Conservation (phyloP, 2,329 filamentous ascomycete species). For the Aspergillus texensis region DNA sequence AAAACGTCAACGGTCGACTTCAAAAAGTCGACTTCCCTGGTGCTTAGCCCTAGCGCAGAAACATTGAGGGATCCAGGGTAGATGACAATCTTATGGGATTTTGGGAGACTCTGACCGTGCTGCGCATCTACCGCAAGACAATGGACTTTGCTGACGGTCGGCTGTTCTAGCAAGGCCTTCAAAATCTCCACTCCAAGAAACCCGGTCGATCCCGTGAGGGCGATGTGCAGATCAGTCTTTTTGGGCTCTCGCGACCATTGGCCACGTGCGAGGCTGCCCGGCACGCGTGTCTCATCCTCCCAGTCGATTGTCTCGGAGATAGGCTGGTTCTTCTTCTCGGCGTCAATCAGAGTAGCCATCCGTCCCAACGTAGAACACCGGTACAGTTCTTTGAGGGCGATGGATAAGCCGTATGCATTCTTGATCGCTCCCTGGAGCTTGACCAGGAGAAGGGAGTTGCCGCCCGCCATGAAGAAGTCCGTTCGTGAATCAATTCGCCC, state of each 20-base stretch:
- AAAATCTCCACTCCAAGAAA: conserved; percentile 49
- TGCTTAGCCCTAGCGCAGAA: conserved; percentile 42
- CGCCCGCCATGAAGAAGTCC: conserved; percentile 30
- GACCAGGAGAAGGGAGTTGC: conserved; percentile 32
- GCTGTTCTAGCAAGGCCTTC: conserved; percentile 34
- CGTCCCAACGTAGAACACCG: conserved; percentile 13
- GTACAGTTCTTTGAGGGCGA: conserved; percentile 29
- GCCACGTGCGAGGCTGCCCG: conserved; percentile 15
- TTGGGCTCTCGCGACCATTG: conserved; percentile 7
- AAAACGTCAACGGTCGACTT: conserved; percentile 45
- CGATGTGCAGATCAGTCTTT: neutral
- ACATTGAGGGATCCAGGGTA: conserved; percentile 42
- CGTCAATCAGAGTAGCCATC: neutral
- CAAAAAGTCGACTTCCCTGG: conserved; percentile 32
- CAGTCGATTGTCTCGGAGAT: too few relatives aligned
- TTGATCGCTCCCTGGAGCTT: conserved; percentile 33
- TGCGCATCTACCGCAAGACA: conserved; percentile 43
- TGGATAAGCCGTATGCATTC: neutral
- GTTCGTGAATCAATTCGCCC: conserved; percentile 9
- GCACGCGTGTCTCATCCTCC: too few relatives aligned
- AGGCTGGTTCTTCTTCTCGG: neutral
- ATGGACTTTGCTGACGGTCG: conserved; percentile 41
- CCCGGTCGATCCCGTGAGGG: conserved; percentile 33
- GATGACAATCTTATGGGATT: conserved; percentile 31
- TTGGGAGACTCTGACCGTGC: conserved; percentile 7